These are phyloP conservation scores for Heimioporus retisporus DNA, from an alignment of 1,284 basidiomycete genomes.

Conservation along the genomic window DNA sequence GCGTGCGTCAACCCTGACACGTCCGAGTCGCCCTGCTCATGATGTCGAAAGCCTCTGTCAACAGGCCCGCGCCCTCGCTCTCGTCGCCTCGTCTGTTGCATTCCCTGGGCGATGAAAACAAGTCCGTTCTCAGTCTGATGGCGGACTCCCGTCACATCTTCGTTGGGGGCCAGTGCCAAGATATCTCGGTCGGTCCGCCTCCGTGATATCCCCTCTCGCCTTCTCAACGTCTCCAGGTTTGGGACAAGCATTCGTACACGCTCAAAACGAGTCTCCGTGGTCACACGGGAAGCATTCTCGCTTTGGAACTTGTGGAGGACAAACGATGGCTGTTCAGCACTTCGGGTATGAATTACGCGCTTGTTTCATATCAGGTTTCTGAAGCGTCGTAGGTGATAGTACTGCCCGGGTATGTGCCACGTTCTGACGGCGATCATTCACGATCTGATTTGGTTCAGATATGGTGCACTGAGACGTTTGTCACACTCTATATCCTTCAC, in stretches of 20 bases:
- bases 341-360: constrained; percentile 61
- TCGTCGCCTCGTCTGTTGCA: constrained; percentile 65
- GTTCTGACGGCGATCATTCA: constrained; percentile 1
- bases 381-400: constrained; percentile 74
- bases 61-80: constrained; percentile 57
- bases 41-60: constrained; percentile 63
- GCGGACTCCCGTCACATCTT: constrained; percentile 82
- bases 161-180: constrained; percentile 84
- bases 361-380: constrained; percentile 14
- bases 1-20: constrained; percentile 31
- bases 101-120: constrained; percentile 73
- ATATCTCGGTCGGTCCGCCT: constrained; percentile 56
- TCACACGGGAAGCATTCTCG: constrained; percentile 89
- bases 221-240: constrained; percentile 66
- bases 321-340: constrained; percentile 90
- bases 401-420: constrained; percentile 74
- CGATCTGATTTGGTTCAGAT: constrained; percentile 58
- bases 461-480: constrained; percentile 84
- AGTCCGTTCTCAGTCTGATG: constrained; percentile 82
- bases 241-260: constrained; percentile 79
- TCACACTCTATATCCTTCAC: constrained; percentile 81
- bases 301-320: constrained; percentile 82
- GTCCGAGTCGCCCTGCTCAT: constrained; percentile 15
- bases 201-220: background rate
- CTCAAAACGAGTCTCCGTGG: constrained; percentile 83